phyloP scores from a whole-genome alignment of 2,329 filamentous ascomycete genomes.

The Fusarium neocosmosporiellum region DNA sequence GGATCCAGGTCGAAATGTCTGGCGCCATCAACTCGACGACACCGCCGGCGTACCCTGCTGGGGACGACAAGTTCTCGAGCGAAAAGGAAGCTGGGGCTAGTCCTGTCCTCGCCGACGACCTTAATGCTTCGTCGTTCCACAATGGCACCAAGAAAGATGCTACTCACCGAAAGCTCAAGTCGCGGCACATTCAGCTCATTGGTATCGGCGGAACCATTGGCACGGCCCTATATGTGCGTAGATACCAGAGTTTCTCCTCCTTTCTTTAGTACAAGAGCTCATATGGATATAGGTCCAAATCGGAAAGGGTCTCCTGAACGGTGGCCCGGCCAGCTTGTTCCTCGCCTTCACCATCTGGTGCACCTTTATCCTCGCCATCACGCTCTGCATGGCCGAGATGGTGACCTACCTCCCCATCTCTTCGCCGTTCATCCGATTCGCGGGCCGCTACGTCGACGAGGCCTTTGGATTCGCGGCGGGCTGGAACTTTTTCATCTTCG shows the following conservation, averaged over 20 bases:
- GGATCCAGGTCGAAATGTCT: constrained; percentile 18
- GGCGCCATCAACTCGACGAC: constrained; percentile 29
- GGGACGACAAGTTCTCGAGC: constrained; percentile 34
- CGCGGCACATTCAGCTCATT: constrained; percentile 69
- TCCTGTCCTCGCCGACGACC: not conserved
- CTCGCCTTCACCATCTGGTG: constrained; percentile 72
- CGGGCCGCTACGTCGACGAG: constrained; percentile 79
- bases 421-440: constrained; percentile 82
- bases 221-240: constrained; percentile 66
- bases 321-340: constrained; percentile 69
- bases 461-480: constrained; percentile 79
- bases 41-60: constrained; percentile 39
- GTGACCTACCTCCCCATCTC: constrained; percentile 81
- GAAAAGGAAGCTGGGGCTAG: constrained; percentile 9
- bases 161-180: constrained; percentile 65
- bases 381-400: constrained; percentile 77
- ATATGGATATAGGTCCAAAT: constrained; percentile 59
- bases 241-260: not conserved
- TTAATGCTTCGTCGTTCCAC: not conserved
- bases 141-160: constrained; percentile 13
- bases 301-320: constrained; percentile 66
- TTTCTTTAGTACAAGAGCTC: not conserved
- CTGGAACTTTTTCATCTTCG: constrained; percentile 80
- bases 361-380: constrained; percentile 69
- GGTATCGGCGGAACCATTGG: constrained; percentile 74